Conservation (phyloP, 2,329 filamentous ascomycete genomes). For the Botryotinia calthae region DNA sequence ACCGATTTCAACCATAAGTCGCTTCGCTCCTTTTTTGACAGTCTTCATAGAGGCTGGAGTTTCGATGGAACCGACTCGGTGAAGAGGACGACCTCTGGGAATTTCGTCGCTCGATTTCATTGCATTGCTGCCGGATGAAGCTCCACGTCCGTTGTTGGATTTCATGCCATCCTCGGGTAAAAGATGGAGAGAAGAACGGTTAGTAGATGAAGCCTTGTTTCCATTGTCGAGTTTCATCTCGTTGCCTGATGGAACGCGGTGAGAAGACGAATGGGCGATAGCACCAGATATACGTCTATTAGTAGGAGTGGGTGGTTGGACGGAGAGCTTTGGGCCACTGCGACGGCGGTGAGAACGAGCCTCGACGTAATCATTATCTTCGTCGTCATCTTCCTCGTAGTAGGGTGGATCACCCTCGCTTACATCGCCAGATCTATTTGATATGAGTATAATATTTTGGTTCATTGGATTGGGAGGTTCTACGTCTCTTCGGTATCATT, state of each 20-base stretch:
- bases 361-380: not conserved
- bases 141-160: not conserved
- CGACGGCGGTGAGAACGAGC: not conserved
- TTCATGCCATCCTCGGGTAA: not conserved
- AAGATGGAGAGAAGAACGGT: not conserved
- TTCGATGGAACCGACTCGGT: not conserved
- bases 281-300: not conserved
- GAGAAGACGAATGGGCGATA: not conserved
- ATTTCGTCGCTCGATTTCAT: not conserved
- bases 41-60: not conserved
- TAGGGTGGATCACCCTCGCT: constrained; percentile 9
- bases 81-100: not conserved
- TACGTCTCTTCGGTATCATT: not conserved
- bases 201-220: not conserved
- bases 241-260: not conserved
- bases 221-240: not conserved
- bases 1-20: not conserved
- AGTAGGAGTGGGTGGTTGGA: not conserved
- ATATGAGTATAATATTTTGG: not conserved
- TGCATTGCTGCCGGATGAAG: not conserved
- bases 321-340: not conserved
- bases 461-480: not conserved
- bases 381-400: not conserved
- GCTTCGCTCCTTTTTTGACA: constrained; percentile 1
- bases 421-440: not conserved